These are phyloP conservation scores for Mentha longifolia DNA, from an alignment of 257 asterid species.

Conservation along the genomic window DNA sequence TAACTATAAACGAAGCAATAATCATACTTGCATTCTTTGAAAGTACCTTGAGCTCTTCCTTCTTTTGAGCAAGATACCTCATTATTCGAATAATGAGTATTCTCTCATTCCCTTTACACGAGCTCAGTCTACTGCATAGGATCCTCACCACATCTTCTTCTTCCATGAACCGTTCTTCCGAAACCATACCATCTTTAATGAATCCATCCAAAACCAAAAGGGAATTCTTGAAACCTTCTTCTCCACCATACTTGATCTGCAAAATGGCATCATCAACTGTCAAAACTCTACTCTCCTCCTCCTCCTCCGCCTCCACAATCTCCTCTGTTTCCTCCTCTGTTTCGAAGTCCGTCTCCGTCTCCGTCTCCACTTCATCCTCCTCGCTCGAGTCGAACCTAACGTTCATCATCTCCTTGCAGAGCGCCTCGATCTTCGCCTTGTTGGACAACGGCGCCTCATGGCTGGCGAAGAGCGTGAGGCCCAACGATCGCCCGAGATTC, in stretches of 20 bases:
- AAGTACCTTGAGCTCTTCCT: conserved; percentile 63
- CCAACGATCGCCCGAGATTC: conserved; percentile 78
- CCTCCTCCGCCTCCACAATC: conserved; percentile 45
- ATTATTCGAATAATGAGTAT: conserved; percentile 53
- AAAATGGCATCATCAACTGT: conserved; percentile 57
- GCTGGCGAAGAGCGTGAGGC: conserved; percentile 80
- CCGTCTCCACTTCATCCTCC: conserved; percentile 21
- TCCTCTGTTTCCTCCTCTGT: conserved; percentile 36
- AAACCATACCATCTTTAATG: conserved; percentile 49
- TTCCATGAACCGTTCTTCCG: conserved; percentile 43
- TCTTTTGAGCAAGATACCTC: conserved; percentile 44
- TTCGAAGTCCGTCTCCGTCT: conserved; percentile 31
- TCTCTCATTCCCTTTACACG: conserved; percentile 52
- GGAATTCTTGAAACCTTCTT: conserved; percentile 51
- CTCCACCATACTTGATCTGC: conserved; percentile 55
- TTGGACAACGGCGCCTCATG: conserved; percentile 56
- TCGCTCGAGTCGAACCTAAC: conserved; percentile 46
- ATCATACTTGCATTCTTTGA: too few species aligned
- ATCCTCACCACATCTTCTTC: conserved; percentile 61
- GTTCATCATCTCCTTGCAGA: conserved; percentile 75
- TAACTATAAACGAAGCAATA: too few species aligned
- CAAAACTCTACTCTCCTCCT: conserved; percentile 40
- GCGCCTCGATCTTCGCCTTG: conserved; percentile 57
- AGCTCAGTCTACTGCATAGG: conserved; percentile 51
- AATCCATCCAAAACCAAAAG: conserved; percentile 48